A percentile compares a stretch with the other conserved stretches of the same genome.
phyloP scores from a whole-genome alignment of 441 rosid species.

The Syzygium malaccense region DNA sequence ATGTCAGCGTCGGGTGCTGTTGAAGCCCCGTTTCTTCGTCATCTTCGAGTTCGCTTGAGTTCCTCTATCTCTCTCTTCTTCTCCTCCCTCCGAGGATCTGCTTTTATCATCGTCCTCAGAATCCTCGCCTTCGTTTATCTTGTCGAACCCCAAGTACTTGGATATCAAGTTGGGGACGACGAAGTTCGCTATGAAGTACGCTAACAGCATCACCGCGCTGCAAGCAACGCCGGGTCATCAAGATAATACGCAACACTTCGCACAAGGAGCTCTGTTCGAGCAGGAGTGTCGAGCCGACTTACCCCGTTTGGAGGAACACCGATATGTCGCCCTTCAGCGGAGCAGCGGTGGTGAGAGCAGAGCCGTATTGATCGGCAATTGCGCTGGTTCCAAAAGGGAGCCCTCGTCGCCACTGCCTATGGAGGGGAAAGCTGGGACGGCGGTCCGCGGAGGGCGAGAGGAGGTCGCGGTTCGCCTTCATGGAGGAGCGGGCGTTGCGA shows the following conservation, averaged over 20 bases:
- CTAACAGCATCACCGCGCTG: constrained; percentile 41
- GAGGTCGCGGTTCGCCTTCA: neutral
- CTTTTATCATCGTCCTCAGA: neutral
- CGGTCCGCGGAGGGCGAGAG: neutral
- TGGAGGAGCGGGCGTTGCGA: neutral
- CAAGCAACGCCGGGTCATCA: neutral
- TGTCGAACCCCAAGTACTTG: constrained; percentile 26
- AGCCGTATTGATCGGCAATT: neutral
- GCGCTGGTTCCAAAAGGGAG: neutral
- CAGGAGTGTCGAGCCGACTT: neutral
- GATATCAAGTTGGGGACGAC: constrained; percentile 38
- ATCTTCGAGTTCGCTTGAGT: neutral
- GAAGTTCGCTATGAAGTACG: constrained; percentile 43
- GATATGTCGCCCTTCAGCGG: constrained; percentile 21
- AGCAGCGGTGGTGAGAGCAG: constrained; percentile 15
- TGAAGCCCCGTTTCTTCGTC: neutral
- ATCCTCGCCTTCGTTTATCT: constrained; percentile 21
- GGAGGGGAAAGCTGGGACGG: neutral
- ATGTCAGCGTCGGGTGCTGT: neutral
- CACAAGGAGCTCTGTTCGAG: neutral
- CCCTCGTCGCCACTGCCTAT: neutral
- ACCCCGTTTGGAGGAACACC: constrained; percentile 34
- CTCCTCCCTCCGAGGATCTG: neutral
- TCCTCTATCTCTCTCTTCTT: neutral
- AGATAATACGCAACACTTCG: neutral